Evolutionary conservation across 108 stramenopile genomes (phyloP), one percentile per base, ranked within the genome.

Genomic region (Fragilaria radians): DNA sequence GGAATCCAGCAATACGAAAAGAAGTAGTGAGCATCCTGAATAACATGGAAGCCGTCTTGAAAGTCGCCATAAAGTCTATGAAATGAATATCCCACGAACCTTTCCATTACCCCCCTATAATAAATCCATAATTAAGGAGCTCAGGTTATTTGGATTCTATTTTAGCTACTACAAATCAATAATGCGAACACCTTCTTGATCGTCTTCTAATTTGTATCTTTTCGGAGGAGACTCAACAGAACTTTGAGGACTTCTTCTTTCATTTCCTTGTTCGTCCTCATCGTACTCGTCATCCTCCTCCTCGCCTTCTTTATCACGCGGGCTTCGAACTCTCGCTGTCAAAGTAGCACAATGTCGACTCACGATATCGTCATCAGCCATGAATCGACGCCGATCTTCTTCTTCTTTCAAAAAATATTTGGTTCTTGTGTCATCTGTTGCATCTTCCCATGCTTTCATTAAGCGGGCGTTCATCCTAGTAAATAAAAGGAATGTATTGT

Each of bases 321-420:
- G 55, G 18, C 55, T 33, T 36, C 31, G 32, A 1, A 32, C 75
- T 54, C 90, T 46, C 1, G 91, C 83, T 17, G 91, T 93, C 24
- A 93, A 70, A 0, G 91, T 93, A 27, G 88, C 87, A 66, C 91
- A 93, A 58, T 93, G 91, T 34, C 91, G 81, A 75, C 86, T 87
- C 19, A 85, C 91, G 54, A 93, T 80, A 67, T 93, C 91, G 58
- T 93, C 91, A 34, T 93, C 91, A 30, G 76, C 74, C 82, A 84
- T 84, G 71, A 87, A 93, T 0, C 91, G 77, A 33, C 73, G 70
- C 14, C 91, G 72, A 62, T 93, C 91, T 7, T 53, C 73, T 61
- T 93, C 91, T 65, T 93, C 90, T 62, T 80, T 73, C 47, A 68
- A 55, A 67, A 84, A 55, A 52, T 76, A 91, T 14, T 61, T 46